These are phyloP conservation scores for Nectriaceae sp. DNA, from an alignment of 2,329 filamentous ascomycete genomes.

Conservation along the genomic window DNA sequence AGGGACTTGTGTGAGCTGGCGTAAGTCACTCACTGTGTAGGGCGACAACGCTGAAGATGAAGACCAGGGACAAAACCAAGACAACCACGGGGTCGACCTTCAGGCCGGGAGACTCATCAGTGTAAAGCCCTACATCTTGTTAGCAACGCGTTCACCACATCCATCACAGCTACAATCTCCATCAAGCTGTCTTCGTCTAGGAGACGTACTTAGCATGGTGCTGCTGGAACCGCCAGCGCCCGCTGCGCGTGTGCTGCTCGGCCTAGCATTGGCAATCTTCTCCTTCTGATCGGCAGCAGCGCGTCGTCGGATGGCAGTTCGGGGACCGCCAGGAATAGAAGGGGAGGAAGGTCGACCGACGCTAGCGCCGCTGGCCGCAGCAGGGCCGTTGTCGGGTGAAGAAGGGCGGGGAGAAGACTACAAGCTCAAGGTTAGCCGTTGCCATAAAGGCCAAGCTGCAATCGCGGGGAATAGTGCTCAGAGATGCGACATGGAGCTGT, in stretches of 20 bases:
- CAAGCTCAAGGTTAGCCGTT: conserved; percentile 7
- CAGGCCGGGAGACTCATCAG: conserved; percentile 93
- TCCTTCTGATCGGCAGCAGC: conserved; percentile 97
- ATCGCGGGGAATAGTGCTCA: not conserved
- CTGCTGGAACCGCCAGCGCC: conserved; percentile 95
- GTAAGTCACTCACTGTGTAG: conserved; percentile 76
- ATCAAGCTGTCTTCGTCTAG: conserved; percentile 1
- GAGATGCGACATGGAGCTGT: conserved; percentile 3
- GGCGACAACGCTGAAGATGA: conserved; percentile 98
- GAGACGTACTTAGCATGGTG: conserved; percentile 89
- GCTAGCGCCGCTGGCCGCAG: conserved; percentile 66
- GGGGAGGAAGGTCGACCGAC: conserved; percentile 82
- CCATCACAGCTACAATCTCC: not conserved
- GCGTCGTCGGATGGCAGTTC: conserved; percentile 92
- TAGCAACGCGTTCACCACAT: conserved; percentile 21
- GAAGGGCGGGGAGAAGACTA: conserved; percentile 62
- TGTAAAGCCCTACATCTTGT: conserved; percentile 76
- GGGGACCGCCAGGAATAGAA: conserved; percentile 87
- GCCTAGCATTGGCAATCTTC: conserved; percentile 90
- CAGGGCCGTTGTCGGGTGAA: conserved; percentile 59
- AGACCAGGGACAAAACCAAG: conserved; percentile 91
- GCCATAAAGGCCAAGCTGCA: not conserved
- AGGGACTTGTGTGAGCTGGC: not conserved
- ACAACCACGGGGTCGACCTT: conserved; percentile 99
- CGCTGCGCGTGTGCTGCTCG: conserved; percentile 87